Conservation (phyloP, 2,329 filamentous ascomycete species). For the Sclerotinia subarctica region DNA sequence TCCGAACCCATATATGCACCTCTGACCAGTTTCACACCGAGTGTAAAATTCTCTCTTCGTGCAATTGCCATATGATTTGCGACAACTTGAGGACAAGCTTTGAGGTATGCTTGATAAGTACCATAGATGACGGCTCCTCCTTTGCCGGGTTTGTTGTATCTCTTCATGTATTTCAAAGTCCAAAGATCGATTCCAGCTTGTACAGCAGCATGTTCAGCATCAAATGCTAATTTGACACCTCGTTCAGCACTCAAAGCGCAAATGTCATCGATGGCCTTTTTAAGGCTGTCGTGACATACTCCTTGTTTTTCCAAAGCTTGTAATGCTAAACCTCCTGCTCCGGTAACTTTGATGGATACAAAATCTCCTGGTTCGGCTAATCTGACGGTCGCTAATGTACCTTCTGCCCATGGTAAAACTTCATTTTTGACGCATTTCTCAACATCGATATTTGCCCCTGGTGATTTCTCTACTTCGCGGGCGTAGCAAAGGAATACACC, state of each 20-base stretch:
- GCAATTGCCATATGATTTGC: conserved; percentile 59
- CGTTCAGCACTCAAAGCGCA: conserved; percentile 68
- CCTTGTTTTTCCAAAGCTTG: conserved; percentile 61
- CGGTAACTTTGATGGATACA: conserved; percentile 67
- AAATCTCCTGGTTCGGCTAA: conserved; percentile 51
- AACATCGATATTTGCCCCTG: conserved; percentile 47
- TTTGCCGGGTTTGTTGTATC: conserved; percentile 61
- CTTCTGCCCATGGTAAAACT: conserved; percentile 67
- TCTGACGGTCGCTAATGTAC: conserved; percentile 69
- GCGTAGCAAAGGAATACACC: conserved; percentile 86
- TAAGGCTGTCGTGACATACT: conserved; percentile 61
- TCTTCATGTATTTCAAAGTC: conserved; percentile 72
- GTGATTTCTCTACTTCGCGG: conserved; percentile 64
- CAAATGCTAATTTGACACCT: conserved; percentile 73
- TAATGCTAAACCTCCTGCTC: conserved; percentile 72
- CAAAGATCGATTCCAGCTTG: conserved; percentile 79
- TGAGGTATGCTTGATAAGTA: conserved; percentile 76
- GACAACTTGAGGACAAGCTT: conserved; percentile 56
- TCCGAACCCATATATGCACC: conserved; percentile 72
- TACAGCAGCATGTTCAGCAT: conserved; percentile 78
- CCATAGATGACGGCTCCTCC: conserved; percentile 71
- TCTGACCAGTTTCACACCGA: conserved; percentile 73
- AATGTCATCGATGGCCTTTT: conserved; percentile 67
- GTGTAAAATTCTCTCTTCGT: conserved; percentile 56
- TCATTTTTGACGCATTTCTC: conserved; percentile 54